These are phyloP conservation scores for Iris pallida DNA, from an alignment of 116 monocot species.

Conservation along the genomic window DNA sequence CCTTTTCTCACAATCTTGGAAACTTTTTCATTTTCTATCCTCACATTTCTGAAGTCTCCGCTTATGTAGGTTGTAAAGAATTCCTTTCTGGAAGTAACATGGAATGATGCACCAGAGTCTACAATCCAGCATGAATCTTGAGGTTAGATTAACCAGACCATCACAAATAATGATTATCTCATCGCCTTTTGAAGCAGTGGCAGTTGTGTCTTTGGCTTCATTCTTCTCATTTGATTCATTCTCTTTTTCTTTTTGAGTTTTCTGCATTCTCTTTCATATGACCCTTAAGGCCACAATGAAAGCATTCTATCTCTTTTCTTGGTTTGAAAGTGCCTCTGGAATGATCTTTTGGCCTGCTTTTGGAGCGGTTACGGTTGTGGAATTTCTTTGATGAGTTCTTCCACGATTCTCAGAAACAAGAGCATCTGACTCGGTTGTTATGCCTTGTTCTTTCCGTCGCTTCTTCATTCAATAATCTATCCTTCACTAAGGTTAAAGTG, in stretches of 20 bases:
- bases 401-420: neutral
- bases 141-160: neutral
- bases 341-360: neutral
- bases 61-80: slow-evolving; percentile 3
- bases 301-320: neutral
- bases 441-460: neutral
- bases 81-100: neutral
- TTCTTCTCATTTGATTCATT: neutral
- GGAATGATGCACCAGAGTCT: neutral
- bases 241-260: neutral
- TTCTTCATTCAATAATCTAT: neutral
- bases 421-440: neutral
- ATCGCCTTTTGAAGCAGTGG: neutral
- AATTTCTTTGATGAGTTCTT: neutral
- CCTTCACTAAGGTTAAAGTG: too few relatives aligned
- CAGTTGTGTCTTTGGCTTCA: neutral
- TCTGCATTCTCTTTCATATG: neutral
- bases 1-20: neutral
- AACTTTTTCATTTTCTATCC: slow-evolving; percentile 1
- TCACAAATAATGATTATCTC: neutral
- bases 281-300: neutral
- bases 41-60: slow-evolving; percentile 6
- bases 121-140: slow-evolving; percentile 5
- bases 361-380: neutral
- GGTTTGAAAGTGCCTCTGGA: neutral